A percentile compares a stretch with the other conserved stretches of the same genome.
These are phyloP conservation scores for Salicornia ramosissima DNA, from an alignment of 148 eudicot genomes.

Conservation along the genomic window DNA sequence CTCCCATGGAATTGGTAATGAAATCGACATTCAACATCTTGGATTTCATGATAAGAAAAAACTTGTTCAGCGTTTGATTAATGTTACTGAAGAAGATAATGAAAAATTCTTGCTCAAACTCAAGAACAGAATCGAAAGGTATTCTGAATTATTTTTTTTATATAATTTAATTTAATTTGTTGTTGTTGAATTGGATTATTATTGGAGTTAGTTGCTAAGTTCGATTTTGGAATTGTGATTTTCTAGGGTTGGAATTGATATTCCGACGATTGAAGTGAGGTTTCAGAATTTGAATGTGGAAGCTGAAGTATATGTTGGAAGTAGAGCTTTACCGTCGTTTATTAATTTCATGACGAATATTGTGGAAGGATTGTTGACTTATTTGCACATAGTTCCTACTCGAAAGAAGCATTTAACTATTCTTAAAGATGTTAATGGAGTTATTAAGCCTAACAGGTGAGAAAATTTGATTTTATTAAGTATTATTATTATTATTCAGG, in stretches of 20 bases:
- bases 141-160: not conserved
- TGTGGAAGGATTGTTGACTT: conserved; percentile 38
- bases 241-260: conserved; percentile 61
- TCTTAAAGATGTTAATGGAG: conserved; percentile 53
- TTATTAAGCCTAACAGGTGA: conserved; percentile 61
- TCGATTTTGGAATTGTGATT: too few species aligned
- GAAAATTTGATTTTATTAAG: too few species aligned
- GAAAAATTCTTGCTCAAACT: conserved; percentile 56
- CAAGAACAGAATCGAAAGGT: conserved; percentile 47
- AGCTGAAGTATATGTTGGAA: conserved; percentile 51
- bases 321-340: conserved; percentile 60
- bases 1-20: conserved; percentile 31
- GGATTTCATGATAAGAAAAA: conserved; percentile 36
- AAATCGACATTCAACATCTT: conserved; percentile 41
- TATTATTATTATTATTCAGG: too few species aligned
- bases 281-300: conserved; percentile 55
- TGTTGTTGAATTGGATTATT: too few species aligned
- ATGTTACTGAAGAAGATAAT: conserved; percentile 54
- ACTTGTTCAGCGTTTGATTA: conserved; percentile 42
- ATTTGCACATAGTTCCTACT: conserved; percentile 36
- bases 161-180: too few species aligned
- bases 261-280: conserved; percentile 67
- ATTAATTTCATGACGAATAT: conserved; percentile 41
- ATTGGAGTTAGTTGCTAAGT: too few species aligned
- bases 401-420: conserved; percentile 45